Evolutionary conservation across 805 yeast species (phyloP), one percentile per base, ranked within the genome.

Genomic region (Priceomyces fermenticarens): DNA sequence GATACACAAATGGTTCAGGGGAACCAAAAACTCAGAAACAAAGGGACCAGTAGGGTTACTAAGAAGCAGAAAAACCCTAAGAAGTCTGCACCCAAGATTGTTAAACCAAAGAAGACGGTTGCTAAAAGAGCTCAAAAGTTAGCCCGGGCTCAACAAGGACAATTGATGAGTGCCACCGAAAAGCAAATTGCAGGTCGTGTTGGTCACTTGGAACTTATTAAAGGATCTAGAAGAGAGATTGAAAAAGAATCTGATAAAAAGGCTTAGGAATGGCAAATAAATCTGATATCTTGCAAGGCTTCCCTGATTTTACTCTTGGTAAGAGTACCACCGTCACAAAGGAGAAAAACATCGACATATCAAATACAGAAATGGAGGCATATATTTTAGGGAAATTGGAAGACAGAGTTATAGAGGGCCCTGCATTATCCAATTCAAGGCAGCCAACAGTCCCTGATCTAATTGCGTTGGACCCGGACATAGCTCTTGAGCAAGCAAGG

Each of bases 121-220:
- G 59, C 67, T 4, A 58, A 57, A 36, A 54, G 57, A 39, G 67
- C 81, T 47, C 72, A 74, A 43, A 79, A 79, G 51, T 65, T 85
- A 43, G 68, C 74, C 38, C 83, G 81, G 59, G 70, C 73, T 31
- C 85, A 79, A 55, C 61, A 71, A 30, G 74, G 78, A 3, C 77
- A 72, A 51, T 78, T 70, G 58, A 71, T 65, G 36, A 57, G 78
- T 3, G 71, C 78, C 32, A 91, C 98, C 3, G 99, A 91, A 65
- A 88, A 80, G 65, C 72, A 88, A 42, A 80, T 91, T 51, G 83
- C 97, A 2, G 75, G 95, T 42, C 77, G 91, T 60, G 97, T 91
- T 6, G 99, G 99, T 17, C 98, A 91, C 62, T 73, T 91, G 54
- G 99, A 91, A 66, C 60, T 91, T 30, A 69, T 91, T 48, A 89